Base-by-base conservation (phyloP, 345 rosid genomes). In the Conringia planisiliqua region DNA sequence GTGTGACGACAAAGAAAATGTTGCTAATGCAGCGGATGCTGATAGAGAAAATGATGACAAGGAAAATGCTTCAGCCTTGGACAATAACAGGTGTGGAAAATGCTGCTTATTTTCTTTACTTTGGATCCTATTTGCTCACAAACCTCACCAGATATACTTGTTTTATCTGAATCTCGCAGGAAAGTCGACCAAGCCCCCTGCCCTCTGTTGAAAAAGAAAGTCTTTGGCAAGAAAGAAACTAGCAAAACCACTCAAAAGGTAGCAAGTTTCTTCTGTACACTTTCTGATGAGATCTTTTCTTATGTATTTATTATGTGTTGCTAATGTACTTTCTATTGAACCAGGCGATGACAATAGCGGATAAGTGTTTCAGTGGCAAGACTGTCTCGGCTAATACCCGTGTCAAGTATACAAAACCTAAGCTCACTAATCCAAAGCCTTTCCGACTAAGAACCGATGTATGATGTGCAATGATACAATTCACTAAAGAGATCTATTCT, bases 381-480 rank as follows among this genome's bases (percentile, higher is more conserved):
- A 66, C 80, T 35, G 54, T 50, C n/a, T 18, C 73, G 6, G 71
- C 80, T 57, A 78, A 61, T 71, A 72, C 66, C 67, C 44, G 56
- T 16, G 69, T 81, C 61, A 86, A 86, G 82, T 83, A 82, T 50
- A 74, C 65, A 68, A 92, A 89, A 72, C 92, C 94, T 59, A 90
- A 82, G 81, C 85, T 89, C 27, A 95, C 98, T 5, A 84, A 89
- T 86, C 98, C 99, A 55, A 95, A 88, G 84, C 99, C 99, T 42
- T 95, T 95, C 76, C 80, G 99, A 72, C 89, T 95, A 46, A 86
- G 98, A 83, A 92, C 97, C 13, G 90, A 95, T 86, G 99, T 95
- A 86, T 55, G 75, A 82, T 60, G 63, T 70, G 24, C 72, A 64
- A 52, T 39, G 8, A 6, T 18, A 42, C 33, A 46, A 63, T 46